These are phyloP conservation scores for Phoma sp. DNA, from an alignment of 2,329 filamentous ascomycete species.

Conservation along the genomic window DNA sequence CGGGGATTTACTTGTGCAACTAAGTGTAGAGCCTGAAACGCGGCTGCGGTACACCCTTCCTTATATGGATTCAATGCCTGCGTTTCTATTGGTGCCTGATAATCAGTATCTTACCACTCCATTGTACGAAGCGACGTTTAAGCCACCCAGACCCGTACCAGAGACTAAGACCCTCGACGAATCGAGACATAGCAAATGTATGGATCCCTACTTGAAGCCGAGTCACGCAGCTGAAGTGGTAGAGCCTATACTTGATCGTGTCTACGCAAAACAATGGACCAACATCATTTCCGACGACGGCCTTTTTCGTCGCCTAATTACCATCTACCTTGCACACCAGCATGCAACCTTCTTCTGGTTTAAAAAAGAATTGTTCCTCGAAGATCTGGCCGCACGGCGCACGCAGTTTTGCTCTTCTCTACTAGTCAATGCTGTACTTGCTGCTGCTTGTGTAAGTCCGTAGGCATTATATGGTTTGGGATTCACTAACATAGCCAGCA, in stretches of 20 bases:
- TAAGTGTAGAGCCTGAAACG: conserved; percentile 16
- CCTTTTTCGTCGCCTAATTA: conserved; percentile 24
- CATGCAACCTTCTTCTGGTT: conserved; percentile 22
- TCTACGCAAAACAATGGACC: conserved; percentile 27
- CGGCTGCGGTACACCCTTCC: conserved; percentile 20
- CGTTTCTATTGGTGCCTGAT: conserved; percentile 9
- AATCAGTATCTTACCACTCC: conserved; percentile 20
- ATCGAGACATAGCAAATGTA: neutral
- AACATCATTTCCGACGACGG: conserved; percentile 24
- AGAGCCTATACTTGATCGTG: conserved; percentile 21
- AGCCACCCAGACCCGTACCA: conserved; percentile 3
- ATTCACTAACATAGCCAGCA: conserved; percentile 11
- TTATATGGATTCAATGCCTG: conserved; percentile 15
- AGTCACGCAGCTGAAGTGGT: conserved; percentile 26
- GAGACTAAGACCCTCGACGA: neutral
- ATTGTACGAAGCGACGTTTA: conserved; percentile 17
- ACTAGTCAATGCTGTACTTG: conserved; percentile 31
- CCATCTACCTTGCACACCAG: conserved; percentile 20
- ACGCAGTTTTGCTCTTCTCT: conserved; percentile 25
- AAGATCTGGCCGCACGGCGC: conserved; percentile 23
- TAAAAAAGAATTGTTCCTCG: conserved; percentile 28
- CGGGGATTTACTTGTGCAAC: conserved; percentile 23
- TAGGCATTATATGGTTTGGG: neutral
- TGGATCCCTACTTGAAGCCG: conserved; percentile 23
- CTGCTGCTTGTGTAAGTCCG: conserved; percentile 27